phyloP scores from a whole-genome alignment of 768 basidiomycete genomes.

The Suillus brevipes region DNA sequence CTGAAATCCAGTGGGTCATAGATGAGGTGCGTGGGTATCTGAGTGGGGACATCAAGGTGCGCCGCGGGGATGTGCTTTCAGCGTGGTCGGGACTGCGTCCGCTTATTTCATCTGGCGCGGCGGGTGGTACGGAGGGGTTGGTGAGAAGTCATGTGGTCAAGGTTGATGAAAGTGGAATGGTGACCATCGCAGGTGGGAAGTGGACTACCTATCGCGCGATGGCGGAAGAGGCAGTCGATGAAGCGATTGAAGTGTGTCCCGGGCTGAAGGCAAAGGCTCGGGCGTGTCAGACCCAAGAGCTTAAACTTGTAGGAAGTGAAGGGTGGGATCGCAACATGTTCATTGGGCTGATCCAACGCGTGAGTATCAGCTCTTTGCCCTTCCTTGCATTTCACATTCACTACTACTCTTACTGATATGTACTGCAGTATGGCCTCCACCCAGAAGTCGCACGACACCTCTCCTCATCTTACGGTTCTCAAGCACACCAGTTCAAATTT shows the following conservation, averaged over 20 bases:
- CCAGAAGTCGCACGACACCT: constrained; percentile 93
- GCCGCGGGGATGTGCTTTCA: constrained; percentile 91
- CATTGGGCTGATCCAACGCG: constrained; percentile 90
- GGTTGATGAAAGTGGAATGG: constrained; percentile 72
- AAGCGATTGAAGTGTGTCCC: constrained; percentile 73
- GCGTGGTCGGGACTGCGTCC: constrained; percentile 95
- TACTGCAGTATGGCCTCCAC: constrained; percentile 76
- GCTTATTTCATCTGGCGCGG: constrained; percentile 84
- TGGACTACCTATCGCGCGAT: constrained; percentile 98
- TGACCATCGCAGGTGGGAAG: constrained; percentile 97
- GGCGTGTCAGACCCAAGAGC: constrained; percentile 73
- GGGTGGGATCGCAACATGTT: constrained; percentile 97
- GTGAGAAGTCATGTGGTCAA: constrained; percentile 95
- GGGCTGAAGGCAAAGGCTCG: constrained; percentile 54
- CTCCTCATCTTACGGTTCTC: constrained; percentile 92
- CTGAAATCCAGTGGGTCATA: constrained; percentile 96
- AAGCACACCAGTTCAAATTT: too few species aligned
- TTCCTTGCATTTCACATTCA: not conserved
- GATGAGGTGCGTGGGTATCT: constrained; percentile 92
- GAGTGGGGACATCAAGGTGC: constrained; percentile 88
- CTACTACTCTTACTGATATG: not conserved
- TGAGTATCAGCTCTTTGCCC: constrained; percentile 35
- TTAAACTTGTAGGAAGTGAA: constrained; percentile 89
- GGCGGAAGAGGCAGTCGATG: constrained; percentile 93
- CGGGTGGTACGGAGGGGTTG: constrained; percentile 77